Base-by-base conservation (phyloP, 768 basidiomycete species). In the Collybiopsis luxurians region DNA sequence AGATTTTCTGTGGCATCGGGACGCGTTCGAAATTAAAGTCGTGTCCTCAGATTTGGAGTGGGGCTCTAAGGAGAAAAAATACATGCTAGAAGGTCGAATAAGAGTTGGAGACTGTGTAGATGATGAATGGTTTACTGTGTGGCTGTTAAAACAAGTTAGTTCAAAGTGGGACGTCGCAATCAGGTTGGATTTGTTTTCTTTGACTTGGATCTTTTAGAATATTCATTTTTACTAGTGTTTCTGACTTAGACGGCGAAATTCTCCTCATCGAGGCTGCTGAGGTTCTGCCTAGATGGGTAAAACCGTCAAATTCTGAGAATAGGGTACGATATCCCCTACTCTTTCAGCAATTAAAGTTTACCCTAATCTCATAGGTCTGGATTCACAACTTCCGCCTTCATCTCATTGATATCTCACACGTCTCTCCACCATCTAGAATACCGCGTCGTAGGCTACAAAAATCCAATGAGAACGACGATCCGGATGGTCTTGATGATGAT, bases 91-190 rank as follows among this genome's bases (percentile, higher is more conserved):
- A 65, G 94, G 95, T 9, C 75, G 78, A 44, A 91, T 95, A 87
- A 78, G 95, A 44, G 90, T 98, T 23, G 96, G 97, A 2, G 97
- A 99, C 71, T 90, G 86, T 52, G 82, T 98, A n/a, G 95, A 99
- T 69, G 97, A 99, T 64, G 97, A 99, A 71, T 99, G 97, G 97
- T 88, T 87, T 67, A 79, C 83, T 13, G 94, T 98, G 17, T 98
- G 92, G 92, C 75, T 98, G 46, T 73, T 98, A 57, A 81, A 78
- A 63, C 82, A 92, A 70, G 77, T 96, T 56, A 89, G 86, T 59
- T 72, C 77, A 39, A 84, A 83, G 59, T 95, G 89, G 89, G 89
- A 94, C 61, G 70, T 95, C 36, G 84, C 81, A 10, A 83, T 93
- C 55, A 87, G 89, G 94, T 95, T 61, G 57, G 80, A 67, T 27